Evolutionary conservation across 805 yeast species (phyloP), one percentile per base, ranked within the genome.

Genomic region (Pichia californica): DNA sequence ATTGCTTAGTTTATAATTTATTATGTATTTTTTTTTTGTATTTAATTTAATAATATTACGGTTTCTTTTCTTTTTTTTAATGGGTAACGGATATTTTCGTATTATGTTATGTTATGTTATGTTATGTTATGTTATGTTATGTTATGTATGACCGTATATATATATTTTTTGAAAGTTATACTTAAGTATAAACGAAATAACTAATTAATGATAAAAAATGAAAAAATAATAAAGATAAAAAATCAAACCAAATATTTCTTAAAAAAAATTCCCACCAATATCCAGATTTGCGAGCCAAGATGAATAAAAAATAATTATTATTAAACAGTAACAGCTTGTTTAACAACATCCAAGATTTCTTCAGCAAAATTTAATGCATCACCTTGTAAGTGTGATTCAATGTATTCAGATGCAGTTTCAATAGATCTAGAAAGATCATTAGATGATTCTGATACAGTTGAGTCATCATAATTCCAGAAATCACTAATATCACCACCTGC

Each of bases 401-500:
- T 53, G 42, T 50, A 43, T 15, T 57, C 47, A 35, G 40, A 36
- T 9, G 52, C 56, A 36, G n/a, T n/a, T n/a, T n/a, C n/a, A n/a
- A n/a, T n/a, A n/a, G n/a, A n/a, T n/a, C n/a, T n/a, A n/a, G n/a
- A n/a, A n/a, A n/a, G n/a, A n/a, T n/a, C n/a, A n/a, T n/a, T n/a
- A n/a, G n/a, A n/a, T n/a, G n/a, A n/a, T n/a, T n/a, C n/a, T n/a
- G n/a, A n/a, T 23, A 49, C 53, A 43, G 41, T 46, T 19, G 25
- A 7, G 7, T 21, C 27, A 16, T 38, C 36, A 6, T 30, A 25
- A 21, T 58, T 64, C 87, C 88, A 82, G 74, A 82, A 81, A 35
- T 70, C 76, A 43, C 77, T 67, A 56, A 81, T 63, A 64, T 81
- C 79, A 58, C 76, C 79, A 53, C 91, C 93, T 46, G 79, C 93